Evolutionary conservation across 331 rosid genomes (phyloP).

Genomic region (Quercus lobata): DNA sequence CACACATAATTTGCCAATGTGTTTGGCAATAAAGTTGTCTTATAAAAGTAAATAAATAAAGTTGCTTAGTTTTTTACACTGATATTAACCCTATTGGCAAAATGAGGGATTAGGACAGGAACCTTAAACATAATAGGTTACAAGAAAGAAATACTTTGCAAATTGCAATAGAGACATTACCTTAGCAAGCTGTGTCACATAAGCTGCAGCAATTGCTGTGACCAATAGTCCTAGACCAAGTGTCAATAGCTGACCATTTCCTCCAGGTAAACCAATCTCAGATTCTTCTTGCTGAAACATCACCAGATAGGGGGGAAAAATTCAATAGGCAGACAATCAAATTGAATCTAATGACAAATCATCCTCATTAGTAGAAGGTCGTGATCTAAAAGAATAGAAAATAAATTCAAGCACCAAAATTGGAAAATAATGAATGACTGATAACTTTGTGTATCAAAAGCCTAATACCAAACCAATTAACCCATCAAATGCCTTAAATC

Average conservation of each 20-base stretch:
- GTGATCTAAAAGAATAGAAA: not conserved
- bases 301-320: not conserved
- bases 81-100: not conserved
- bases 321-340: not conserved
- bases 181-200: constrained; percentile 89
- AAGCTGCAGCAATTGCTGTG: constrained; percentile 85
- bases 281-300: constrained; percentile 9
- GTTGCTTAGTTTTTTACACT: not conserved
- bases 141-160: not conserved
- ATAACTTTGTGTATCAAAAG: not conserved
- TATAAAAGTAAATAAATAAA: too few species aligned
- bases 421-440: not conserved
- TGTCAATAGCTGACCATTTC: constrained; percentile 75
- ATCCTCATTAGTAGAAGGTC: not conserved
- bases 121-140: not conserved
- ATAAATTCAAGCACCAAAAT: not conserved
- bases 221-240: constrained; percentile 78
- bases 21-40: not conserved
- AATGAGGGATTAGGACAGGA: not conserved
- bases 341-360: not conserved
- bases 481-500: not conserved
- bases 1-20: not conserved
- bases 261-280: constrained; percentile 54
- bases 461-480: too few species aligned
- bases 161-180: constrained; percentile 18